A percentile compares a stretch with the other conserved stretches of the same genome.
Evolutionary conservation across 208 protist species (phyloP).

Genomic region (Acanthamoeba royreba): DNA sequence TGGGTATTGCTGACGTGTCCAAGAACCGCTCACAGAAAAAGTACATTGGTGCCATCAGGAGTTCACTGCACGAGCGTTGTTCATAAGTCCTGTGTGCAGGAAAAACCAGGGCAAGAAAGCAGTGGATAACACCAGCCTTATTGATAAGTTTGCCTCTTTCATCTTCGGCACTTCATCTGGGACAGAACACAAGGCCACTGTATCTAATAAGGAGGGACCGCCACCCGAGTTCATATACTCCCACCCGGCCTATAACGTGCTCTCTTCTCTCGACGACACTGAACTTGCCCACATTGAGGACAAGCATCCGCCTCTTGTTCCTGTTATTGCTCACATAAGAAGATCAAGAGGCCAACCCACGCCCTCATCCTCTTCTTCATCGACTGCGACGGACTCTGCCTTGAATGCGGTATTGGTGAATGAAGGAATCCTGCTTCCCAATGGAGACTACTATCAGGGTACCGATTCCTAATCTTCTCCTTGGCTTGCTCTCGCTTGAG

Average conservation of each 20-base stretch:
- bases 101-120: not conserved
- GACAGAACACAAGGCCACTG: no score
- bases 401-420: not conserved
- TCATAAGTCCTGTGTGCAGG: no score
- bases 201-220: no score
- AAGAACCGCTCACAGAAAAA: no score
- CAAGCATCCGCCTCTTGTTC: not conserved
- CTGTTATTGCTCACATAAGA: not conserved
- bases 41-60: no score
- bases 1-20: not conserved
- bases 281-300: not conserved
- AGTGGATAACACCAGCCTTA: not conserved
- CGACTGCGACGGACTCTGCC: not conserved
- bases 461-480: no score
- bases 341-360: not conserved
- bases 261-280: not conserved
- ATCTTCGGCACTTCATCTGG: no score
- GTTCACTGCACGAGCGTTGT: no score
- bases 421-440: not conserved
- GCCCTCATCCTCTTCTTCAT: not conserved
- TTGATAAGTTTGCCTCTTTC: not conserved
- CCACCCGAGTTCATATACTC: not conserved
- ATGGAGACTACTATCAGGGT: not conserved
- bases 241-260: not conserved
- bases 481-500: no score